Percentiles rank a stretch among this genome's conserved stretches.
phyloP scores from a whole-genome alignment of 148 eudicot species.

The Camellia lanceoleosa region DNA sequence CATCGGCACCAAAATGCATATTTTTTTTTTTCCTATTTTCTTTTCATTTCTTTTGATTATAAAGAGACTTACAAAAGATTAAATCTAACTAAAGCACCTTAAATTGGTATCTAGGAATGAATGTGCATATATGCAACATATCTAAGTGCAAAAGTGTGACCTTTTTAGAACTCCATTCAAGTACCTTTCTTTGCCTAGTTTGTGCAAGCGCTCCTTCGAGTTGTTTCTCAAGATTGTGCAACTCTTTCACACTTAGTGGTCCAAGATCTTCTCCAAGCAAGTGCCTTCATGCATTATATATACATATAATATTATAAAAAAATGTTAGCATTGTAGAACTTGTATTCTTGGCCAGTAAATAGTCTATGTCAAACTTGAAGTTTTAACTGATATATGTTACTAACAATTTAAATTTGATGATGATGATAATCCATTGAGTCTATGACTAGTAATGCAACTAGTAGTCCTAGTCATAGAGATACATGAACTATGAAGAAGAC shows the following conservation, averaged over 20 bases:
- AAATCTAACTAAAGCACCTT: not conserved
- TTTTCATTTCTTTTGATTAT: not conserved
- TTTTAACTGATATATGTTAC: not conserved
- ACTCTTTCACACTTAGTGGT: slow-evolving; percentile 64
- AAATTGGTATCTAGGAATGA: not conserved
- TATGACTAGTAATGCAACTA: not conserved
- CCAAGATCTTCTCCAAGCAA: slow-evolving; percentile 93
- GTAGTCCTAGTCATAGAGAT: not conserved
- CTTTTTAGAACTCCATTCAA: not conserved
- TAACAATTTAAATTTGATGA: too few species aligned
- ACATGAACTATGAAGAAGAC: not conserved
- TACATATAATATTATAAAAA: not conserved
- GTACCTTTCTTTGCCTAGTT: slow-evolving; percentile 86
- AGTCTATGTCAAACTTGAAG: not conserved
- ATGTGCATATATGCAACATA: not conserved
- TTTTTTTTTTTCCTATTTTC: not conserved
- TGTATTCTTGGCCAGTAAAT: not conserved
- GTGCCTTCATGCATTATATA: slow-evolving; percentile 42
- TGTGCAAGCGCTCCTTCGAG: slow-evolving; percentile 81
- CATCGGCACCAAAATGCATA: not conserved
- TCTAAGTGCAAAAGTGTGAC: not conserved
- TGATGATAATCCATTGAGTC: too few species aligned
- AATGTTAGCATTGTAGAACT: not conserved
- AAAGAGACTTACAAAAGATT: not conserved
- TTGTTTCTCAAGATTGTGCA: slow-evolving; percentile 88